Percentiles rank a stretch among this genome's conserved stretches.
These are phyloP conservation scores for Ganoderma lucidum DNA, from an alignment of 1,284 basidiomycete genomes.

Conservation along the genomic window DNA sequence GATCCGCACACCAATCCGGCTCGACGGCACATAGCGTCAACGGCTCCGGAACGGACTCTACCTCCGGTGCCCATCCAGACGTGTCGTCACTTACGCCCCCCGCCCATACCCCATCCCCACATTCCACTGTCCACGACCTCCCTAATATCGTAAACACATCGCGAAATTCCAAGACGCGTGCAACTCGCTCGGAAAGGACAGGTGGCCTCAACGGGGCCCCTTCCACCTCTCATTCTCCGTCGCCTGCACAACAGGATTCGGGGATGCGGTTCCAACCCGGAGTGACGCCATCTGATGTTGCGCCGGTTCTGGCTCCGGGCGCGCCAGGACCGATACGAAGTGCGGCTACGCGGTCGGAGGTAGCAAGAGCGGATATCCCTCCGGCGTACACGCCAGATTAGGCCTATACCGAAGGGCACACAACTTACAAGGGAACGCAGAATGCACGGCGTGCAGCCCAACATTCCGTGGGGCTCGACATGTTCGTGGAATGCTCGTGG, in stretches of 20 bases:
- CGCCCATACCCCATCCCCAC: constrained; percentile 9
- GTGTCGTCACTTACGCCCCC: background rate
- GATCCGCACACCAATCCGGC: background rate
- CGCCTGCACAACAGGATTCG: constrained; percentile 16
- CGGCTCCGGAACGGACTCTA: background rate
- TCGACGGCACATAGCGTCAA: constrained; percentile 7
- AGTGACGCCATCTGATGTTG: constrained; percentile 25
- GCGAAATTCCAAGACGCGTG: background rate
- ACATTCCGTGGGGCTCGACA: too few relatives aligned
- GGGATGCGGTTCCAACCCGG: constrained; percentile 25
- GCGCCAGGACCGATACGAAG: constrained; percentile 15
- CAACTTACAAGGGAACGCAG: background rate
- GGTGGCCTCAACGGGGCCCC: background rate
- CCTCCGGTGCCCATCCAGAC: background rate
- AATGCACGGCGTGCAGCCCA: background rate
- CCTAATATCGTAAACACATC: background rate
- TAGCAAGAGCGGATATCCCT: constrained; percentile 26
- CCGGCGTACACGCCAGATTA: constrained; percentile 26
- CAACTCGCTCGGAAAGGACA: background rate
- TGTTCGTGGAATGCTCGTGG: too few relatives aligned
- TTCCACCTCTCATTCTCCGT: background rate
- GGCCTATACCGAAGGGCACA: background rate
- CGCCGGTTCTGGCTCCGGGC: constrained; percentile 20
- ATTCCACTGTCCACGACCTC: constrained; percentile 11
- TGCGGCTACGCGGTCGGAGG: constrained; percentile 21